phyloP scores from a whole-genome alignment of 768 basidiomycete species.

The Leccinum fibrillosum region DNA sequence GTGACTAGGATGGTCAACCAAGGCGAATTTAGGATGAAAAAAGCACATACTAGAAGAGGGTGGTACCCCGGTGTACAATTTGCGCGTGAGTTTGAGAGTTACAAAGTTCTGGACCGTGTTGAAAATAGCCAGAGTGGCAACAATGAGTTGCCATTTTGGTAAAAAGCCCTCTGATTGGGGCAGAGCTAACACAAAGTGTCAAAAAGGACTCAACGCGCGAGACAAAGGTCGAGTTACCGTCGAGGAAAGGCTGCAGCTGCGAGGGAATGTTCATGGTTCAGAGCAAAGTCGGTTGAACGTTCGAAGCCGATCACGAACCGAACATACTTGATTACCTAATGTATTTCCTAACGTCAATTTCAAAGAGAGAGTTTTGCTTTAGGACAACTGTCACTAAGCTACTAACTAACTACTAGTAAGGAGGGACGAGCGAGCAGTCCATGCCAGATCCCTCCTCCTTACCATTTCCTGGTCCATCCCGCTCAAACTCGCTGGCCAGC shows the following conservation, averaged over 20 bases:
- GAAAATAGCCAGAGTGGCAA: conserved; percentile 75
- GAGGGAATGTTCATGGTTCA: conserved; percentile 1
- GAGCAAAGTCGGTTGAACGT: neutral
- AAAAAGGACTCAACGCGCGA: neutral
- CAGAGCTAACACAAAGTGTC: conserved; percentile 41
- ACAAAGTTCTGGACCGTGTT: conserved; percentile 83
- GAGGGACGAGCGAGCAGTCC: conserved; percentile 25
- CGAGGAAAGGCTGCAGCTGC: conserved; percentile 18
- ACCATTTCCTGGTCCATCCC: conserved; percentile 29
- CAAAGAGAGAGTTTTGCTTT: conserved; percentile 20
- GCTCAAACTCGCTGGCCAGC: conserved; percentile 33
- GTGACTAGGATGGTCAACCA: conserved; percentile 55
- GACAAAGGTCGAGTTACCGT: conserved; percentile 11
- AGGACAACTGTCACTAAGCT: neutral
- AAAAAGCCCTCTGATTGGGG: conserved; percentile 69
- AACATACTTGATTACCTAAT: conserved; percentile 26
- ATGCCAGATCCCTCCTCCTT: conserved; percentile 32
- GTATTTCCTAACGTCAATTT: conserved; percentile 19
- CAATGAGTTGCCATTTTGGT: conserved; percentile 85
- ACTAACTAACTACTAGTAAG: neutral
- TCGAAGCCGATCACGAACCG: conserved; percentile 17
- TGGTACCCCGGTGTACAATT: conserved; percentile 59
- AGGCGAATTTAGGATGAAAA: neutral
- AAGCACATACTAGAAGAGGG: conserved; percentile 35
- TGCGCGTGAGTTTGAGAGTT: conserved; percentile 73